Evolutionary conservation across 345 rosid genomes (phyloP), one percentile per base, ranked within the genome.

Genomic region (Cardamine occulta): DNA sequence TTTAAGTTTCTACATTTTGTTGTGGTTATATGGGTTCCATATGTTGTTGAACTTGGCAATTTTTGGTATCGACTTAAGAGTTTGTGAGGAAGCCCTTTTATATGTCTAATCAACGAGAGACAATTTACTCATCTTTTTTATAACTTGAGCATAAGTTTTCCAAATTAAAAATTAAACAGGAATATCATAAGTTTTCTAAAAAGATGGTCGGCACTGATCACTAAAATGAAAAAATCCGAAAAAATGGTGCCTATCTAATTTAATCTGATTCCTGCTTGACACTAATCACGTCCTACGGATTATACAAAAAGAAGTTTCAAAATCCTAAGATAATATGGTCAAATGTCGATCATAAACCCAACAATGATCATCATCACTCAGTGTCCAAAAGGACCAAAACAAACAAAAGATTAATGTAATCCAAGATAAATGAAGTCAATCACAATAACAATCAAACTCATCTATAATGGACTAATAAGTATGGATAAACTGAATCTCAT

Each of bases 1-100:
- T 61, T 74, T 2, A 10, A 24, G 47, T 45, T 32, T 45, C 17
- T 55, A 12, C 77, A n/a, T 32, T 55, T 15, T 21, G 52, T 65
- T 15, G 31, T 56, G 39, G 54, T 56, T 12, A 10, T 14, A 21
- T 47, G 57, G 57, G 15, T 34, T 47, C 15, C 11, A 45, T 29
- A 15, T 19, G 17, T 29, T 34, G 7, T 56, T 15, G 44, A 14
- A 29, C 64, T 42, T 42, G 18, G 13, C 42, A 55, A 4, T 56
- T 26, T 68, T 31, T 40, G 47, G 48, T 17, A 34, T 47, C 57
- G 65, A 65, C 70, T 4, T 37, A 7, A 15, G 42, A 55, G 37
- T 23, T 56, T 56, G 7, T 2, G 45, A 56, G 29, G 55, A 11
- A 32, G 26, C 5, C 63, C 11, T 17, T 29, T 44, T 44, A 44